These are phyloP conservation scores for Pseudogymnoascus sp. DNA, from an alignment of 2,329 filamentous ascomycete genomes.

Conservation along the genomic window DNA sequence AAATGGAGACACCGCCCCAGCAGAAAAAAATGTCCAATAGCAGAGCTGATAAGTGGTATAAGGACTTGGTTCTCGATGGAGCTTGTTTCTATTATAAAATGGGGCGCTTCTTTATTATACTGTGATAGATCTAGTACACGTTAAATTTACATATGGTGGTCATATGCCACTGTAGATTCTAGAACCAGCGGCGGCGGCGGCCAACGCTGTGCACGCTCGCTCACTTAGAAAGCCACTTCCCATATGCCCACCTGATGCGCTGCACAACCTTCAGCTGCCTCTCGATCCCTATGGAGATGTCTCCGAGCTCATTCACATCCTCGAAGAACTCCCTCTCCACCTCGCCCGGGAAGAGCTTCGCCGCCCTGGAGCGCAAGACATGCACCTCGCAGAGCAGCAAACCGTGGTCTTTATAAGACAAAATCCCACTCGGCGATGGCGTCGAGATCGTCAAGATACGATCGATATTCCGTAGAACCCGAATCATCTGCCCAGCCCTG, in stretches of 20 bases:
- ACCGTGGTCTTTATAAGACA: constrained; percentile 90
- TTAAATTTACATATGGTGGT: not conserved
- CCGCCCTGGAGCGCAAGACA: constrained; percentile 63
- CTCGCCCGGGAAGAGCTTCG: constrained; percentile 61
- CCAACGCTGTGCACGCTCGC: not conserved
- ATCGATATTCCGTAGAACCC: constrained; percentile 81
- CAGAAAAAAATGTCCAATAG: not conserved
- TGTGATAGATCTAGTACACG: not conserved
- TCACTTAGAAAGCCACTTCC: constrained; percentile 53
- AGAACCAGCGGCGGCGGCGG: not conserved
- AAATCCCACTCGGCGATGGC: constrained; percentile 64
- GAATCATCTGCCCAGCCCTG: constrained; percentile 62
- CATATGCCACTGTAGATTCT: not conserved
- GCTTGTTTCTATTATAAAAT: not conserved
- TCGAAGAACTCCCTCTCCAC: constrained; percentile 80
- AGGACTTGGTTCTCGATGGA: not conserved
- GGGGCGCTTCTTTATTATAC: not conserved
- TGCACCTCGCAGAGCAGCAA: constrained; percentile 86
- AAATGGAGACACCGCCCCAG: not conserved
- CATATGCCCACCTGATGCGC: constrained; percentile 85
- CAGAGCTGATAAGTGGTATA: not conserved
- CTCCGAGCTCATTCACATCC: constrained; percentile 78
- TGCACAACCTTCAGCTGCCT: constrained; percentile 73
- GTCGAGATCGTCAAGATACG: constrained; percentile 64
- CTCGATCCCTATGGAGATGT: constrained; percentile 68